Base-by-base conservation (phyloP, 2,329 filamentous ascomycete genomes). In the Colletotrichum orchidophilum region DNA sequence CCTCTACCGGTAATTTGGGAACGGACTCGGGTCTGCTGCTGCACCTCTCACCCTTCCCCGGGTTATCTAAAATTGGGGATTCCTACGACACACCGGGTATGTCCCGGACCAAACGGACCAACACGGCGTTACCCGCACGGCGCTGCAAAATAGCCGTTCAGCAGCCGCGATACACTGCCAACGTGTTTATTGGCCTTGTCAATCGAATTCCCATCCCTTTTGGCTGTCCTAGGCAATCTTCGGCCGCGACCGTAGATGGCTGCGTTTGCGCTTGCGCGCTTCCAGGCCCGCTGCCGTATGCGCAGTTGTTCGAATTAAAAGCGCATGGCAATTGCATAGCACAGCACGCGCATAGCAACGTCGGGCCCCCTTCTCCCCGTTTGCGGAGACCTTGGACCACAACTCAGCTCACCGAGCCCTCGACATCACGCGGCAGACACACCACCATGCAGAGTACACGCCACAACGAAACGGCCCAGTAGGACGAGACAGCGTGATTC, bases 11-110 rank as follows among this genome's bases (percentile, higher is more conserved):
- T n/a, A 53, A 29, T 31, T 27, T 53, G 60, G 60, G 21, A 63
- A n/a, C 13, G 39, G n/a, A n/a, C 15, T 42, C 39, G 39, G 39
- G 26, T 27, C 39, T 53, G 29, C 26, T 46, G 46, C 46, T 39
- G 46, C 29, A 49, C 27, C 59, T 29, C n/a, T 46, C 18, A n/a
- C 57, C 46, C 52, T 49, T 54, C 66, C 61, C 61, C 66, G 26
- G 54, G 53, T 29, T 39, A 69, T 65, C 66, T 59, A 54, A 35
- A 13, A 54, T 70, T 70, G 66, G 61, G 35, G 60, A 59, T 63
- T 11, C 29, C 24, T 59, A 33, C 24, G 42, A 15, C 64, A 31
- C 46, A 18, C 26, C 39, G 58, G 65, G 21, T 63, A 39, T 21
- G 21, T 63, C 27, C 50, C 57, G 50, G 29, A 35, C 27, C 52